Percentiles rank a stretch among this genome's conserved stretches.
These are phyloP conservation scores for Aspergillus niger DNA, from an alignment of 2,329 filamentous ascomycete genomes.

Conservation along the genomic window DNA sequence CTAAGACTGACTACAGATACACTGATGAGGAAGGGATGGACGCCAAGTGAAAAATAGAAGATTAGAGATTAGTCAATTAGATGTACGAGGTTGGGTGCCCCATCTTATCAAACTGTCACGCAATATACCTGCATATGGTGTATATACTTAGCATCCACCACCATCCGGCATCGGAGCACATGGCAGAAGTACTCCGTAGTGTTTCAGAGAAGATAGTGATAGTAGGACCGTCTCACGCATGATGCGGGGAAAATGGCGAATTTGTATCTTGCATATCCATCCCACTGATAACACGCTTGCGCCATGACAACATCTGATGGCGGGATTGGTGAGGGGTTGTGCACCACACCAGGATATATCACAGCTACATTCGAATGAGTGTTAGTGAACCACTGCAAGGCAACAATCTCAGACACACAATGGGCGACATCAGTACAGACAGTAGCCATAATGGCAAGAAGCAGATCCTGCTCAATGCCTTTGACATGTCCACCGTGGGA, in stretches of 20 bases:
- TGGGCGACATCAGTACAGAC: conserved; percentile 19
- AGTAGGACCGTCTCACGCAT: background rate
- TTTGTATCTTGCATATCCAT: conserved; percentile 4
- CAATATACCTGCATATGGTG: too few species aligned
- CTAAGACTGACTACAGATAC: too few species aligned
- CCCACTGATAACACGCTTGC: conserved; percentile 7
- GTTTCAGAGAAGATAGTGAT: too few species aligned
- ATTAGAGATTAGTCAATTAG: too few species aligned
- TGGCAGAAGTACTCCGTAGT: too few species aligned
- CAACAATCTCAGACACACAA: conserved; percentile 14
- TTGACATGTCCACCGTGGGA: conserved; percentile 67
- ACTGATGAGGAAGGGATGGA: too few species aligned
- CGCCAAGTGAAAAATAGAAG: too few species aligned
- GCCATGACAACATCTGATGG: conserved; percentile 18
- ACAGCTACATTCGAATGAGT: background rate
- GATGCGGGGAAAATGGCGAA: conserved; percentile 27
- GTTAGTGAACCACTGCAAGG: background rate
- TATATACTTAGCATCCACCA: too few species aligned
- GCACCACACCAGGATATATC: background rate
- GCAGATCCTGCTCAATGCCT: conserved; percentile 64
- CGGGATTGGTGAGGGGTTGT: conserved; percentile 16
- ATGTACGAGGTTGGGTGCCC: too few species aligned
- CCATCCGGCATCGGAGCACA: too few species aligned
- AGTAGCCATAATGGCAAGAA: conserved; percentile 42
- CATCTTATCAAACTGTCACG: too few species aligned